A percentile compares a stretch with the other conserved stretches of the same genome.
Conservation (phyloP, 108 stramenopile genomes). For the Seminavis robusta region DNA sequence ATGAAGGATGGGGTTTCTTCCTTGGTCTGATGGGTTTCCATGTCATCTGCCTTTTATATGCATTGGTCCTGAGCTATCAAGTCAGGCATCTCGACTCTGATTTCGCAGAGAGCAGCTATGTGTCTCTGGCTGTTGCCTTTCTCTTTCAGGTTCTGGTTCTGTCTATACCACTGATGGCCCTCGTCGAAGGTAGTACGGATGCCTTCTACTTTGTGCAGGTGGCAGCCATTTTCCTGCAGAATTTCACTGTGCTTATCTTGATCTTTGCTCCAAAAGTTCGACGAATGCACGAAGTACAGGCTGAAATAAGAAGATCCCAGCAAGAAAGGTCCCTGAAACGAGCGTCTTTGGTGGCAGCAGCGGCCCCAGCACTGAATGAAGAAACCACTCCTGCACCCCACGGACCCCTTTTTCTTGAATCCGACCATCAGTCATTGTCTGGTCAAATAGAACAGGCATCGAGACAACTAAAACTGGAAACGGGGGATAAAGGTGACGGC, state of each 20-base stretch:
- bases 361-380: too few relatives aligned
- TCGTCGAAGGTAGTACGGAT: conserved; percentile 27
- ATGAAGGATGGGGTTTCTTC: conserved; percentile 16
- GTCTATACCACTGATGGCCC: conserved; percentile 31
- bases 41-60: conserved; percentile 23
- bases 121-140: conserved; percentile 37
- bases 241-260: conserved; percentile 24
- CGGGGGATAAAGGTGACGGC: too few relatives aligned
- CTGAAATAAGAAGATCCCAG: too few relatives aligned
- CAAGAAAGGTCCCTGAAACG: too few relatives aligned
- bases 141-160: conserved; percentile 43
- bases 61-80: conserved; percentile 20
- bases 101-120: conserved; percentile 35
- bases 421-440: too few relatives aligned
- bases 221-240: conserved; percentile 26
- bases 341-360: too few relatives aligned
- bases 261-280: conserved; percentile 51
- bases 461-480: too few relatives aligned
- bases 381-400: too few relatives aligned
- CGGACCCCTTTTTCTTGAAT: too few relatives aligned
- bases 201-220: conserved; percentile 31
- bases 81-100: conserved; percentile 33
- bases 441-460: too few relatives aligned
- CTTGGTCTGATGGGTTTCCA: conserved; percentile 19
- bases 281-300: not conserved